Conservation (phyloP, 495 filamentous ascomycete species). For the Filosporella fistucella region DNA sequence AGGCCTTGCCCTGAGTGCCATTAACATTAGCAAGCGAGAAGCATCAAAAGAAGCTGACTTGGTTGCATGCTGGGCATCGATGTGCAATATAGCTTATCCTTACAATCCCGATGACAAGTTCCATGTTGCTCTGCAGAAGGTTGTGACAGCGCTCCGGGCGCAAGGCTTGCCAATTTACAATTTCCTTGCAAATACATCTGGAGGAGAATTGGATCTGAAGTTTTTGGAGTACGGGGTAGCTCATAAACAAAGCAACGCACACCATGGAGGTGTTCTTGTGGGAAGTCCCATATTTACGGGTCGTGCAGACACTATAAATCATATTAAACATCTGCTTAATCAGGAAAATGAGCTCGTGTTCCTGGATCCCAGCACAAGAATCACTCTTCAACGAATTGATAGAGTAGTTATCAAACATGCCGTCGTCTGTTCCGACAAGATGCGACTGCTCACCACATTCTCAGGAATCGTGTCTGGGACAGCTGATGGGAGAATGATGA, state of each 20-base stretch:
- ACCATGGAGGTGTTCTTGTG: not conserved
- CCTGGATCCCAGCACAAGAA: not conserved
- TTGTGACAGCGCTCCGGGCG: not conserved
- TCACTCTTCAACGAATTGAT: not conserved
- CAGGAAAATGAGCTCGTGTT: not conserved
- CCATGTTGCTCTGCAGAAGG: not conserved
- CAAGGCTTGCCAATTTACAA: not conserved
- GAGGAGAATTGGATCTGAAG: slow-evolving; percentile 2
- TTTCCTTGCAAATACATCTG: slow-evolving; percentile 2
- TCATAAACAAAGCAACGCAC: not conserved
- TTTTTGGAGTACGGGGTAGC: slow-evolving; percentile 1
- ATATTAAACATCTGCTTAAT: not conserved
- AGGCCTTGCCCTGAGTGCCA: not conserved
- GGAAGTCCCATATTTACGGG: slow-evolving; percentile 3
- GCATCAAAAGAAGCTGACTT: not conserved
- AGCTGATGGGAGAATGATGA: not conserved
- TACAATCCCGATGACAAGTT: not conserved
- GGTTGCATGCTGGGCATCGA: slow-evolving; percentile 4
- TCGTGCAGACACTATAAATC: slow-evolving; percentile 1
- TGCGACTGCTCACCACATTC: not conserved
- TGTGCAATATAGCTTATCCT: slow-evolving; percentile 2
- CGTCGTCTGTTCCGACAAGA: not conserved
- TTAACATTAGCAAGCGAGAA: not conserved
- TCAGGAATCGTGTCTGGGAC: not conserved
- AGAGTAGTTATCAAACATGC: not conserved